Base-by-base conservation (phyloP, 176 grass and related monocot species). In the Rhynchospora pubera region DNA sequence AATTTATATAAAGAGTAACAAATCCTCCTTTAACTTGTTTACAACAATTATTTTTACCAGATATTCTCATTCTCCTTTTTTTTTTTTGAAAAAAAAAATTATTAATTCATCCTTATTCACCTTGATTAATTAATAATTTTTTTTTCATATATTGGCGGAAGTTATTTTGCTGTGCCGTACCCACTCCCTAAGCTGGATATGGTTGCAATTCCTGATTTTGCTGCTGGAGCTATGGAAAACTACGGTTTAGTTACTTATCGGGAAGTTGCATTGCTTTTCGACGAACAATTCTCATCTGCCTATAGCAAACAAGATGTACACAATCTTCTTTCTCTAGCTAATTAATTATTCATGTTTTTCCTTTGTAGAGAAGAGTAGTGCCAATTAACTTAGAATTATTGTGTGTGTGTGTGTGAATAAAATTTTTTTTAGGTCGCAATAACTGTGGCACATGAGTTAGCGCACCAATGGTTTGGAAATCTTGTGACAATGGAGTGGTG, bases 401-500 rank as follows among this genome's bases (percentile, higher is more conserved):
- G 43, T 46, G 18, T n/a, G n/a, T 72, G 16, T 69, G 15, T 69
- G 0, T 69, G 9, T 69, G n/a, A 8, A 45, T 15, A 9, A 19
- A 19, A 60, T 21, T 48, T 58, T 62, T 18, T 77, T 83, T 86
- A 94, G 95, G 90, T 94, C 52, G 92, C 92, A 65, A 90, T 98
- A 86, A 93, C 90, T 47, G 92, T 98, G 78, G 87, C 95, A 30
- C 95, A 98, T 82, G 95, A 98, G 82, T 89, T 98, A 85, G 95
- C 95, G 51, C 95, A 98, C 57, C 95, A 98, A 73, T 98, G 95
- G 95, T 94, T 98, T 91, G 95, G 95, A 43, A 98, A 98, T 83
- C 95, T 98, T 84, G 92, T 98, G 60, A 98, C 95, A 10, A 98
- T 98, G 92, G 95, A 98, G 86, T 98, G 95, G 95, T 98, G 95